Percentiles rank a stretch among this genome's conserved stretches.
Conservation (phyloP, 1,139 yeast genomes). For the Lodderomyces jiufengensis region DNA sequence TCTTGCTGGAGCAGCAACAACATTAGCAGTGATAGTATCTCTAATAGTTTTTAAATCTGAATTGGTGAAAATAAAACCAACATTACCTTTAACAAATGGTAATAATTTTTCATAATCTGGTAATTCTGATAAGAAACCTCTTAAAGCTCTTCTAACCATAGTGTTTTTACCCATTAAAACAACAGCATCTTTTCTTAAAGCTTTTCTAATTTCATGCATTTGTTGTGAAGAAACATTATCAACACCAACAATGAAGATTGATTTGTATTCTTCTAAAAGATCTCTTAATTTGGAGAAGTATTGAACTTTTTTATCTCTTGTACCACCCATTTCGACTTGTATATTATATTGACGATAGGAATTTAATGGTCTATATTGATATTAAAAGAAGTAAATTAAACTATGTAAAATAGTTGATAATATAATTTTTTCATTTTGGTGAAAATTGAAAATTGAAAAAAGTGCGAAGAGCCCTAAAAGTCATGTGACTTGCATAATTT, state of each 20-base stretch:
- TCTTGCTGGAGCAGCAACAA: slow-evolving; percentile 99
- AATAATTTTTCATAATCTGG: slow-evolving; percentile 95
- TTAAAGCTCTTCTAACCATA: slow-evolving; percentile 99
- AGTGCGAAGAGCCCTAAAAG: no score
- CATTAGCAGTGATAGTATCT: slow-evolving; percentile 83
- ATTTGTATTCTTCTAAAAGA: slow-evolving; percentile 94
- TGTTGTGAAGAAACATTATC: slow-evolving; percentile 99
- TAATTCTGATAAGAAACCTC: slow-evolving; percentile 89
- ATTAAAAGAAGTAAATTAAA: slow-evolving; percentile 1
- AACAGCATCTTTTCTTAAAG: slow-evolving; percentile 91
- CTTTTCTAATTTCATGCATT: slow-evolving; percentile 99
- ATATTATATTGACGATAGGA: slow-evolving; percentile 69
- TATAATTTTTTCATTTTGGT: slow-evolving; percentile 3
- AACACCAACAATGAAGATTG: slow-evolving; percentile 97
- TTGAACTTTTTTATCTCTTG: slow-evolving; percentile 95
- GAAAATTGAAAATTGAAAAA: no score
- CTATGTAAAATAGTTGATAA: neutral
- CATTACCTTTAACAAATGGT: slow-evolving; percentile 95
- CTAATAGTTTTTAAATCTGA: slow-evolving; percentile 87
- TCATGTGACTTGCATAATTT: no score
- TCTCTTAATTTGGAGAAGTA: slow-evolving; percentile 95
- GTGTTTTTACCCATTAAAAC: slow-evolving; percentile 99
- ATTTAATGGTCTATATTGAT: slow-evolving; percentile 62
- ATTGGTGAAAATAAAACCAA: slow-evolving; percentile 99
- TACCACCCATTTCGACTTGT: slow-evolving; percentile 99